Percentiles rank a stretch among this genome's conserved stretches.
Evolutionary conservation across 129 eudicot genomes (phyloP).

Genomic region (Glebionis coronaria): DNA sequence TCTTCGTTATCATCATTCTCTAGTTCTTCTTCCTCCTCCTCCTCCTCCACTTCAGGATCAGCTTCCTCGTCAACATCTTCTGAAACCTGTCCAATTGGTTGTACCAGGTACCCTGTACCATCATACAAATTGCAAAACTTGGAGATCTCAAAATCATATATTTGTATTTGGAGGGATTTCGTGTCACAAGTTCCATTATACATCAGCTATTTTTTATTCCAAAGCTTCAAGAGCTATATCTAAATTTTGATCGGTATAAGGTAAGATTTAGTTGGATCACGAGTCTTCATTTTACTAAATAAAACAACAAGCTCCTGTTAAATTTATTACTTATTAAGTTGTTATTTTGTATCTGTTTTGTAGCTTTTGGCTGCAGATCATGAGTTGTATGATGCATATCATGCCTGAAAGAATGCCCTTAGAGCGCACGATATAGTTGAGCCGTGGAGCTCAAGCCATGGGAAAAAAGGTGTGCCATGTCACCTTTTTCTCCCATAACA

Average conservation of each 20-base stretch:
- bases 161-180: too few species aligned
- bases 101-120: conserved; percentile 71
- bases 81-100: conserved; percentile 62
- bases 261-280: conserved; percentile 9
- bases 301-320: not conserved
- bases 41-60: conserved; percentile 47
- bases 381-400: too few species aligned
- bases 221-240: conserved; percentile 11
- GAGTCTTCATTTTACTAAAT: not conserved
- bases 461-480: too few species aligned
- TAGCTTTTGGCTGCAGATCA: conserved; percentile 3
- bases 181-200: not conserved
- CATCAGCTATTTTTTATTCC: conserved; percentile 9
- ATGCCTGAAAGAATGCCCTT: not conserved
- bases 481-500: too few species aligned
- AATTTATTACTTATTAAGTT: not conserved
- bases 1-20: conserved; percentile 48
- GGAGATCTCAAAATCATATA: conserved; percentile 2
- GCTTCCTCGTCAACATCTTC: conserved; percentile 49
- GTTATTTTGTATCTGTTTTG: not conserved
- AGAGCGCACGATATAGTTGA: too few species aligned
- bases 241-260: not conserved
- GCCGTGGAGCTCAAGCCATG: too few species aligned
- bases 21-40: too few species aligned
- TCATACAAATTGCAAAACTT: too few species aligned